Conservation (phyloP, 768 basidiomycete genomes). For the Podaxis sp. region DNA sequence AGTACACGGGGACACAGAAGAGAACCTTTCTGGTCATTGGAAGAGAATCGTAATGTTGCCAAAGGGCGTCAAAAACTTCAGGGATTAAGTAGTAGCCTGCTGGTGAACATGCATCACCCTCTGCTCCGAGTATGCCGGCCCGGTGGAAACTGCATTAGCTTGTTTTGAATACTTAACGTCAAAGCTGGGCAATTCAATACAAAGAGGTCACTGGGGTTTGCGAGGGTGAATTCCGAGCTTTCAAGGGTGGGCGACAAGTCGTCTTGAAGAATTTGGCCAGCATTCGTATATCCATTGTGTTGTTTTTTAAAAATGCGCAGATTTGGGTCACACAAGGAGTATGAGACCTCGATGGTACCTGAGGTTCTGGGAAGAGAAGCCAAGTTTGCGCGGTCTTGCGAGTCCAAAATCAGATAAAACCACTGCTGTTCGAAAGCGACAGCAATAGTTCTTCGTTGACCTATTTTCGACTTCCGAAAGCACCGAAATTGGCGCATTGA, state of each 20-base stretch:
- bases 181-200: background rate
- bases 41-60: background rate
- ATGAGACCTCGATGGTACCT: background rate
- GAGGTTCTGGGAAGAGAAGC: background rate
- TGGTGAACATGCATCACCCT: background rate
- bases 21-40: background rate
- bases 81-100: background rate
- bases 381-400: background rate
- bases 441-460: background rate
- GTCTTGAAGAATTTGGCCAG: background rate
- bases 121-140: background rate
- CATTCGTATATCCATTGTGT: background rate
- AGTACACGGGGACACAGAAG: slow-evolving; percentile 1
- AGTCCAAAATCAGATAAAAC: background rate
- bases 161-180: background rate
- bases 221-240: too few relatives aligned
- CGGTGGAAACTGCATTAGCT: background rate
- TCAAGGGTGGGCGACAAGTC: too few relatives aligned
- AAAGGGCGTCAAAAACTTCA: background rate
- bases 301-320: background rate
- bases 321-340: background rate
- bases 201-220: too few relatives aligned
- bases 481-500: too few relatives aligned
- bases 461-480: background rate
- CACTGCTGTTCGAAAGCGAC: background rate